Base-by-base conservation (phyloP, 257 asterid species). In the Solanum infundibuliforme region DNA sequence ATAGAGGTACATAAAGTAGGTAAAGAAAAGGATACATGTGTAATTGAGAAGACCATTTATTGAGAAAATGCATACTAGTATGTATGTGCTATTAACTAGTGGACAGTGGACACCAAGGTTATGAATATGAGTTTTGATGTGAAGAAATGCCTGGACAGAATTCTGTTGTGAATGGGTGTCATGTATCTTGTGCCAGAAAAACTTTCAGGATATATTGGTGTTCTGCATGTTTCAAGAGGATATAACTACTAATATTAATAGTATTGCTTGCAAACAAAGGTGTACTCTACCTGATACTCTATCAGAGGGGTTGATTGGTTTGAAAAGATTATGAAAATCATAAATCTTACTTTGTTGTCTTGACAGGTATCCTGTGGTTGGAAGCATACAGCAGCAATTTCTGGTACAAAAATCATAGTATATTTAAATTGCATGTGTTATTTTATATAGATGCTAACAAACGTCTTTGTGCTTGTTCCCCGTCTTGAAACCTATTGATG, bases 341-440 rank as follows among this genome's bases (percentile, higher is more conserved):
- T 85, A 86, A 20, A 86, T 48, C 55, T 73, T 66, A 43, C 83
- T 52, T 85, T 65, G 83, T 73, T 84, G 32, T 85, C 75, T 88
- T 91, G n/a, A 71, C 91, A 96, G 99, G 98, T 97, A 34, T 94
- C 99, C 35, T 97, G 99, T 85, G 99, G 99, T 87, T 97, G 99
- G 99, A 97, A 95, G 94, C 99, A 97, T 87, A 97, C 99, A 23
- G 98, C 99, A 66, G 99, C 98, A 72, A 91, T 97, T 86, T 94
- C 98, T 85, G 99, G 99, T 97, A 94, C 93, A 86, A 82, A 38
- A 36, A 65, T 29, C 69, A 46, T 14, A 48, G 60, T 12, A 41
- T 20, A 52, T 84, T 84, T 72, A 72, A 34, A 31, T 71, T 31
- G 8, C 86, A n/a, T 7, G 23, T 73, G 13, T 32, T 75, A 20